Base-by-base conservation (phyloP, 495 filamentous ascomycete species). In the Immersiella caudata region DNA sequence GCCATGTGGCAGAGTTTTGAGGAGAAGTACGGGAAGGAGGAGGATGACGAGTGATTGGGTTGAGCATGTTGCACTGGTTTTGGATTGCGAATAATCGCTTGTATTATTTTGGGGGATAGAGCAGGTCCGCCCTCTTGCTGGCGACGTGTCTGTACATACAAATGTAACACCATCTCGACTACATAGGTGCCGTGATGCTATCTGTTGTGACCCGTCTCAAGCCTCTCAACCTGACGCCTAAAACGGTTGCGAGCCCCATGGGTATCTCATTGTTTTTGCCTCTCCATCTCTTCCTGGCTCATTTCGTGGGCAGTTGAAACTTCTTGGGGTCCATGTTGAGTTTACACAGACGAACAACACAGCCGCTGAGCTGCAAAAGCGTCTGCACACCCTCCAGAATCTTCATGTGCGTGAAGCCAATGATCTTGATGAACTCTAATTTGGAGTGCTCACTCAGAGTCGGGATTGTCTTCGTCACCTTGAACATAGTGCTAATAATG, bases 381-480 rank as follows among this genome's bases (percentile, higher is more conserved):
- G 94, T 97, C 80, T 97, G 93, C 60, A 99, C 93, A 24, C 95
- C 95, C 70, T 99, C 95, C 50, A 98, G 81, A 62, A 99, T 94
- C 71, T 96, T 92, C 95, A 99, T 99, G 74, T 99, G 95, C 18
- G 96, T 97, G 77, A 99, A 99, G 18, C 95, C 95, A 77, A 99
- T 98, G 79, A 97, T 96, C 77, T 91, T 92, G 73, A 98, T 96
- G 69, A 99, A 98, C 74, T 97, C 93, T 62, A 99, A 80, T 79
- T 97, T 95, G 22, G 92, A 85, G 78, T 98, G 93, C 80, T 99
- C 95, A 60, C 92, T 94, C 52, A 99, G 81, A 1, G 88, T 90
- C 0, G 91, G 89, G 52, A 97, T 91, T 5, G 93, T 95, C 81
- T 99, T 99, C 22, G 96, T 97, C 64, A 99, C 95, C 72, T 90